Conservation (phyloP, 2,329 filamentous ascomycete genomes). For the Colletotrichum caudatum region DNA sequence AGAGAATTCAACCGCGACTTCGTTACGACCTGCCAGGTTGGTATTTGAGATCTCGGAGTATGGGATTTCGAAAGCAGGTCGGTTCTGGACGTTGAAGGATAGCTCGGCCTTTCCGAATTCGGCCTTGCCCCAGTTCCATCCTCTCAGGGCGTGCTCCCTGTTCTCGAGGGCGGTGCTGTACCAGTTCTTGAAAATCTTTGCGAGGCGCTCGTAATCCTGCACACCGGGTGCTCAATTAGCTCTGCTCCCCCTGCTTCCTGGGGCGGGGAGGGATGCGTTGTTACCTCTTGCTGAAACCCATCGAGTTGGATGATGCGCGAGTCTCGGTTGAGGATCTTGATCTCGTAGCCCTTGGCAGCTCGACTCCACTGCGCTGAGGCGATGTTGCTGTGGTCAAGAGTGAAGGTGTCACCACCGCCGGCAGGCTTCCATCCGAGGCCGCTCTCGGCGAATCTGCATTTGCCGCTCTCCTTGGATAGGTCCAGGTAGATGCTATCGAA, state of each 20-base stretch:
- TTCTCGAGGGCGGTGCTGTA: conserved; percentile 94
- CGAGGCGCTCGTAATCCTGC: conserved; percentile 88
- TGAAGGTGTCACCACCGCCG: conserved; percentile 90
- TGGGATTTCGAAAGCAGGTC: conserved; percentile 94
- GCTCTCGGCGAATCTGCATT: conserved; percentile 93
- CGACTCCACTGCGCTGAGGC: conserved; percentile 92
- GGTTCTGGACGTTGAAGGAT: conserved; percentile 95
- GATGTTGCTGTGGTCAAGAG: conserved; percentile 88
- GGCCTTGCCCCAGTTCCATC: conserved; percentile 99
- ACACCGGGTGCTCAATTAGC: background rate
- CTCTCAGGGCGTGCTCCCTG: conserved; percentile 92
- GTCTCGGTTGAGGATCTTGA: conserved; percentile 89
- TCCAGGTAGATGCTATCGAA: conserved; percentile 98
- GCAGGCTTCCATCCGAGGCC: conserved; percentile 96
- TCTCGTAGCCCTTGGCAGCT: conserved; percentile 90
- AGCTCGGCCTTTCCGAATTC: conserved; percentile 97
- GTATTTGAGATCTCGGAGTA: conserved; percentile 99
- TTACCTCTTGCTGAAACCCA: conserved; percentile 87
- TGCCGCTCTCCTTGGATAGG: conserved; percentile 90
- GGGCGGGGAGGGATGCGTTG: conserved; percentile 47
- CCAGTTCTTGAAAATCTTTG: conserved; percentile 97
- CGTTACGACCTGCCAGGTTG: conserved; percentile 96
- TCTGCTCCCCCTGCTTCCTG: background rate
- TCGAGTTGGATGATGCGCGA: conserved; percentile 92
- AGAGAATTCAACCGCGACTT: conserved; percentile 95